phyloP scores from a whole-genome alignment of 106 monocot species.

The Phalaenopsis aphrodite region DNA sequence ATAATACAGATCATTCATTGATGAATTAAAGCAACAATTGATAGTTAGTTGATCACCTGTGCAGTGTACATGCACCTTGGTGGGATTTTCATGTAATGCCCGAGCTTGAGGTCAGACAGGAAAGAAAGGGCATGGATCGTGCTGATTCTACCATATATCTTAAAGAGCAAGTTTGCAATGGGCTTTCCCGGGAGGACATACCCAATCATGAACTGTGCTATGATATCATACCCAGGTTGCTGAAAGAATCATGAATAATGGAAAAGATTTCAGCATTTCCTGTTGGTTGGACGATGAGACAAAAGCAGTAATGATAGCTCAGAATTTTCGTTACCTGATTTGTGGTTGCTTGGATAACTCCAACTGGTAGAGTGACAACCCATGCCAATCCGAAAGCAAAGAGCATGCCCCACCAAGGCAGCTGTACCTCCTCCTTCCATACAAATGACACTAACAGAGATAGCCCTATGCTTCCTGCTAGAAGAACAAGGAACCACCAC shows the following conservation, averaged over 20 bases:
- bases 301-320: no score
- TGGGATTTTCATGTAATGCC: slow-evolving; percentile 96
- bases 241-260: slow-evolving; percentile 11
- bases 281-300: background rate
- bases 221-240: slow-evolving; percentile 96
- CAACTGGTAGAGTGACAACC: slow-evolving; percentile 79
- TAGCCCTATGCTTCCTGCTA: slow-evolving; percentile 46
- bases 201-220: slow-evolving; percentile 84
- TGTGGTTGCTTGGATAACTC: slow-evolving; percentile 87
- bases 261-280: background rate
- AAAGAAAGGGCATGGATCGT: slow-evolving; percentile 82
- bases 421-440: slow-evolving; percentile 77
- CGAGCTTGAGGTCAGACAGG: slow-evolving; percentile 82
- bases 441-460: slow-evolving; percentile 67
- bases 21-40: background rate
- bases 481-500: slow-evolving; percentile 78
- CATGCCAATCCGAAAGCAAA: slow-evolving; percentile 78
- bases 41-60: slow-evolving; percentile 30
- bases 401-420: slow-evolving; percentile 92
- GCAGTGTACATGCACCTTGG: slow-evolving; percentile 93
- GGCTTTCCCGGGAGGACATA: slow-evolving; percentile 82
- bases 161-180: slow-evolving; percentile 78
- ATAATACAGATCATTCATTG: background rate
- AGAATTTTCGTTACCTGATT: slow-evolving; percentile 50
- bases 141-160: slow-evolving; percentile 86